Conservation (phyloP, 176 grass and related monocot species). For the Oryza longistaminata region DNA sequence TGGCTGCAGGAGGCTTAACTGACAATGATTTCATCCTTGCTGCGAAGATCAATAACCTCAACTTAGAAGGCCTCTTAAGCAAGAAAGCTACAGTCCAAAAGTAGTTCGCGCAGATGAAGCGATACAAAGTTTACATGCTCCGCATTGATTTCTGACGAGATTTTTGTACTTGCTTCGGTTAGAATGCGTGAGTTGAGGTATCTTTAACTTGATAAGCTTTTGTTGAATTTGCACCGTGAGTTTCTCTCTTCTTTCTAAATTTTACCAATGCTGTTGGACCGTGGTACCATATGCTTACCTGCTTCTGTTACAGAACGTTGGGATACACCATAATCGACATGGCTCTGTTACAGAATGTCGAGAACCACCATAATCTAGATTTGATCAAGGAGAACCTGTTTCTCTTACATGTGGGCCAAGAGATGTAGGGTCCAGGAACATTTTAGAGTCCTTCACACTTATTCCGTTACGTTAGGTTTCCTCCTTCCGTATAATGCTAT, state of each 20-base stretch:
- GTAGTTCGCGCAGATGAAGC: background rate
- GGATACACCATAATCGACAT: background rate
- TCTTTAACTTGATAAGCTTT: background rate
- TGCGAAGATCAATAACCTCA: conserved; percentile 75
- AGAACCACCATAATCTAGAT: too few relatives aligned
- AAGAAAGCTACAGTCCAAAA: conserved; percentile 52
- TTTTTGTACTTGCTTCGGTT: background rate
- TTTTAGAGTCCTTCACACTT: too few relatives aligned
- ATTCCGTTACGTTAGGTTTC: too few relatives aligned
- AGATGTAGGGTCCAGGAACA: too few relatives aligned
- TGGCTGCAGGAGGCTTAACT: conserved; percentile 73
- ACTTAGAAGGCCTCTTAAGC: conserved; percentile 58
- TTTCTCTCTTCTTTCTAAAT: background rate
- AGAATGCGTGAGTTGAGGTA: background rate
- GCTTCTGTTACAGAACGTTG: background rate
- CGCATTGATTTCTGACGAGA: background rate
- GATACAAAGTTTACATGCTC: background rate
- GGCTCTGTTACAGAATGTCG: too few relatives aligned
- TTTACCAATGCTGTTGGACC: background rate
- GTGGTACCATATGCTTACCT: background rate
- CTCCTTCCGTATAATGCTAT: too few relatives aligned
- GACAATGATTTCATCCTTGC: conserved; percentile 90
- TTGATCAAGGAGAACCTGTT: too few relatives aligned
- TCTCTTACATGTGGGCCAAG: too few relatives aligned
- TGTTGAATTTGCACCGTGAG: background rate